These are phyloP conservation scores for Phaeomoniella chlamydospora DNA, from an alignment of 2,329 filamentous ascomycete genomes.

Conservation along the genomic window DNA sequence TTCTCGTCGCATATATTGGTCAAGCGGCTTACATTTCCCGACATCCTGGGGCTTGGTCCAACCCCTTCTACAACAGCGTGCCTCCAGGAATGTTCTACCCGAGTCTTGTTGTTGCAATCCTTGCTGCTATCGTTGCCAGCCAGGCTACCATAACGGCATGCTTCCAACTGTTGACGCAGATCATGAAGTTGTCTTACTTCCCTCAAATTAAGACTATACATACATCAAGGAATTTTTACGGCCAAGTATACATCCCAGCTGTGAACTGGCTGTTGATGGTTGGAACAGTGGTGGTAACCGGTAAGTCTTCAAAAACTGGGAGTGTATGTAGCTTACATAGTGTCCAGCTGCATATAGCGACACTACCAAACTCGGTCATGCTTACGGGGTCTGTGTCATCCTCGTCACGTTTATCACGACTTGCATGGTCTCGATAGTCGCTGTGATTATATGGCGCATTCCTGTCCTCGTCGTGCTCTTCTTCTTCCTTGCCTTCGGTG, in stretches of 20 bases:
- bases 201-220: constrained; percentile 57
- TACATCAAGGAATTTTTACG: constrained; percentile 50
- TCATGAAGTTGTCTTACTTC: constrained; percentile 54
- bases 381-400: constrained; percentile 61
- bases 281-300: constrained; percentile 52
- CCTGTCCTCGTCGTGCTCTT: constrained; percentile 40
- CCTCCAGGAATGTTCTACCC: constrained; percentile 50
- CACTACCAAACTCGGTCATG: constrained; percentile 51
- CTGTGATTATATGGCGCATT: constrained; percentile 52
- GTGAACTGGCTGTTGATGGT: constrained; percentile 59
- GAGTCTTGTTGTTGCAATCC: constrained; percentile 46
- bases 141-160: constrained; percentile 59
- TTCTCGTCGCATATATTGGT: constrained; percentile 41
- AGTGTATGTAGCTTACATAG: no score
- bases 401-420: constrained; percentile 61
- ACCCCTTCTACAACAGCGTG: constrained; percentile 54
- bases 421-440: constrained; percentile 51
- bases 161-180: constrained; percentile 48
- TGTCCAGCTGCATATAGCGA: no score
- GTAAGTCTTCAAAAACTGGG: constrained; percentile 47
- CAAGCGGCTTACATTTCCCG: constrained; percentile 53
- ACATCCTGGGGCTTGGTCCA: constrained; percentile 41
- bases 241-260: constrained; percentile 56
- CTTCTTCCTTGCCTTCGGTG: constrained; percentile 45
- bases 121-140: constrained; percentile 55